phyloP scores from a whole-genome alignment of 495 filamentous ascomycete species.

The Hypoxylon rickii region DNA sequence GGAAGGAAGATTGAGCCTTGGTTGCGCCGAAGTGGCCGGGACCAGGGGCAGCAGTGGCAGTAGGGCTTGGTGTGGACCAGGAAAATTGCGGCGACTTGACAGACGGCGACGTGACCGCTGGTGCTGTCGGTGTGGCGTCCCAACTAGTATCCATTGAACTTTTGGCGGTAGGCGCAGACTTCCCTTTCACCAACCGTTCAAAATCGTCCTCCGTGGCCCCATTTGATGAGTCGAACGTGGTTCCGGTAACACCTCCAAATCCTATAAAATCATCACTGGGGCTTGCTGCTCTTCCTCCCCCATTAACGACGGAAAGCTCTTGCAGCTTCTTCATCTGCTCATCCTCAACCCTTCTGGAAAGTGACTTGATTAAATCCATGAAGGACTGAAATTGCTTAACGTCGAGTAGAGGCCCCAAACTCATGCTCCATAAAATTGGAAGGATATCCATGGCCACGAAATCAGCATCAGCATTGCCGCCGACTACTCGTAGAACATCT shows the following conservation, averaged over 20 bases:
- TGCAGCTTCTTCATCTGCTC: constrained; percentile 87
- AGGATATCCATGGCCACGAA: constrained; percentile 91
- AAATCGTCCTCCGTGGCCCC: constrained; percentile 73
- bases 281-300: constrained; percentile 39
- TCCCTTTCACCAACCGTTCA: constrained; percentile 83
- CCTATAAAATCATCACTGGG: constrained; percentile 62
- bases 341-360: constrained; percentile 80
- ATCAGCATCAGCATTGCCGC: constrained; percentile 82
- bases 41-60: constrained; percentile 26
- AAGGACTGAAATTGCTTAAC: constrained; percentile 85
- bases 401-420: constrained; percentile 84
- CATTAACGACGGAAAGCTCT: constrained; percentile 66
- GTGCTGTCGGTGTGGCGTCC: constrained; percentile 41
- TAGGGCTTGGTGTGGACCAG: constrained; percentile 60
- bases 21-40: constrained; percentile 40
- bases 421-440: constrained; percentile 89
- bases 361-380: constrained; percentile 80
- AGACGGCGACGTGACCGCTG: constrained; percentile 28
- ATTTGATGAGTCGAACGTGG: constrained; percentile 52
- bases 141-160: constrained; percentile 51
- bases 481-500: constrained; percentile 80
- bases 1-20: constrained; percentile 50
- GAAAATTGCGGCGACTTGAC: constrained; percentile 57
- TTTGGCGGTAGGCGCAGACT: constrained; percentile 19
- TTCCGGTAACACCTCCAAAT: constrained; percentile 56